These are phyloP conservation scores for Isabelozyma gotoi DNA, from an alignment of 805 yeast genomes.

Conservation along the genomic window DNA sequence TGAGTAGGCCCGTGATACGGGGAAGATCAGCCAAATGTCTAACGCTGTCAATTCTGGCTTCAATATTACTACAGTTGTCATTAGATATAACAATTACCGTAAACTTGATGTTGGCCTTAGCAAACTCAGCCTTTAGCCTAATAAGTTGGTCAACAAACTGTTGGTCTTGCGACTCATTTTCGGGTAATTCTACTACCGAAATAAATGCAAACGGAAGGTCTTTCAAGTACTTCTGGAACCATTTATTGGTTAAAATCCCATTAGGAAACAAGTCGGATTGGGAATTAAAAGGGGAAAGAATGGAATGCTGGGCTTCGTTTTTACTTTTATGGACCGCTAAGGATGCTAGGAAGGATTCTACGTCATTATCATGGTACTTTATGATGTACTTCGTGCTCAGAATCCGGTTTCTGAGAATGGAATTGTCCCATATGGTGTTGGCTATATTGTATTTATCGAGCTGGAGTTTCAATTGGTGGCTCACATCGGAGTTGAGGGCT, in stretches of 20 bases:
- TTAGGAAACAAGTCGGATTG: constrained; percentile 28
- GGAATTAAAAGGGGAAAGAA: constrained; percentile 35
- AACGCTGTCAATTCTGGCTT: constrained; percentile 20
- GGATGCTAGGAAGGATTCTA: constrained; percentile 2
- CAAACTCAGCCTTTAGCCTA: constrained; percentile 7
- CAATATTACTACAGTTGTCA: constrained; percentile 12
- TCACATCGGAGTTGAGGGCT: not conserved
- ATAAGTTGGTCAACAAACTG: constrained; percentile 14
- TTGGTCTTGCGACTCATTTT: constrained; percentile 11
- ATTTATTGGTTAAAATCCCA: constrained; percentile 27
- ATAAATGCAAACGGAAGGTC: constrained; percentile 34
- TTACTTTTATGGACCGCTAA: constrained; percentile 2
- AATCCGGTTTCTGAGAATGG: constrained; percentile 33
- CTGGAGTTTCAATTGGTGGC: not conserved
- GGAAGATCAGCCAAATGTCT: constrained; percentile 31
- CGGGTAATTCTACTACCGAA: constrained; percentile 14
- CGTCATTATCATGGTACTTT: constrained; percentile 8
- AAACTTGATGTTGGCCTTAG: constrained; percentile 9
- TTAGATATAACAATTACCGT: constrained; percentile 9
- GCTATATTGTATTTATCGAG: constrained; percentile 16
- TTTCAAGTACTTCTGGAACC: constrained; percentile 35
- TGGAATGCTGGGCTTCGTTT: constrained; percentile 20
- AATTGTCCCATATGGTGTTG: constrained; percentile 35
- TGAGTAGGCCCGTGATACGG: constrained; percentile 27
- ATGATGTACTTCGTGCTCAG: constrained; percentile 33